phyloP scores from a whole-genome alignment of 805 yeast species.

The Candida pseudofarinosa region DNA sequence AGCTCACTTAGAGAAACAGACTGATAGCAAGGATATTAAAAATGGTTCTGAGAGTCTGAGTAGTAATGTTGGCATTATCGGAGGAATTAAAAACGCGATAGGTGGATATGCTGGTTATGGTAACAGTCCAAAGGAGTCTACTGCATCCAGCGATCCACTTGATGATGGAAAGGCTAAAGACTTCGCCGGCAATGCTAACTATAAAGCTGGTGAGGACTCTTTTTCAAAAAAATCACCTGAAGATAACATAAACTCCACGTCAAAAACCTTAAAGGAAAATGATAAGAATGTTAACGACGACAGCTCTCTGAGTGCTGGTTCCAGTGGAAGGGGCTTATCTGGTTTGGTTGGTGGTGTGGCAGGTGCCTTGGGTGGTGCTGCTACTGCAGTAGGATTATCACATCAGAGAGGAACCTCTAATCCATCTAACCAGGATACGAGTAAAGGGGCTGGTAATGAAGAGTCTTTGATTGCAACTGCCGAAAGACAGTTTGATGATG shows the following conservation, averaged over 20 bases:
- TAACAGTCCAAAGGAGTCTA: neutral
- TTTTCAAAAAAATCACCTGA: neutral
- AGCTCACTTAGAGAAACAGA: neutral
- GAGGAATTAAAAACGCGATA: neutral
- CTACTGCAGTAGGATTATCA: constrained; percentile 4
- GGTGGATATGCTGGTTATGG: neutral
- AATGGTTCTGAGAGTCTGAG: neutral
- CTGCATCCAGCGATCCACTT: neutral
- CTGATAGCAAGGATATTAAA: neutral
- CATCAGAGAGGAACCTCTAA: neutral
- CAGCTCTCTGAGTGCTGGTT: neutral
- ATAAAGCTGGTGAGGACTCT: neutral
- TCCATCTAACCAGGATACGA: neutral
- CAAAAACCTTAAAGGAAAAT: neutral
- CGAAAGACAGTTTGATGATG: constrained; percentile 14
- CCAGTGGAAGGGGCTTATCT: constrained; percentile 1
- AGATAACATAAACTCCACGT: neutral
- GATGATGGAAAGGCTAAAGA: neutral
- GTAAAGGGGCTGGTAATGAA: neutral
- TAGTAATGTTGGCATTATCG: neutral
- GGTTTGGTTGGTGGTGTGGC: constrained; percentile 18
- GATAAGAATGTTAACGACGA: neutral
- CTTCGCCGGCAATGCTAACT: neutral
- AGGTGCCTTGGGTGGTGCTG: constrained; percentile 18
- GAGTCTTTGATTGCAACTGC: constrained; percentile 16